Base-by-base conservation (phyloP, 2,329 filamentous ascomycete genomes). In the Niveomyces coronatus region DNA sequence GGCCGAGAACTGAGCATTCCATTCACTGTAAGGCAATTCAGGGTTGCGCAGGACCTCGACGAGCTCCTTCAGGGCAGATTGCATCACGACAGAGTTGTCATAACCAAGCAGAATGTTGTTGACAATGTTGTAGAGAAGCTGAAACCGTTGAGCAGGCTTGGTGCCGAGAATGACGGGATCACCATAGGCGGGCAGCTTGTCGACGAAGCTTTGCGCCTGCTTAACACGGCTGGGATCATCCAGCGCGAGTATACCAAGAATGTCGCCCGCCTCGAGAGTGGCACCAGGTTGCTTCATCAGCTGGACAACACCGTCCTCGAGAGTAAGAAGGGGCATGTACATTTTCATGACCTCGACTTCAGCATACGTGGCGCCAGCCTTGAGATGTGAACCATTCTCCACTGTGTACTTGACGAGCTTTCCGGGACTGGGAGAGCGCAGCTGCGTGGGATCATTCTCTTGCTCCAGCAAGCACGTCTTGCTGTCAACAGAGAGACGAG, bases 281-380 rank as follows among this genome's bases (percentile, higher is more conserved):
- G 91, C 85, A 60, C 91, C 91, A 45, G 91, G 91, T 67, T 96
- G 91, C 76, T 98, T 98, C 71, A 98, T 94, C 53, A 98, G 76
- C 67, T 95, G 91, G 40, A 98, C 89, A 39, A 94, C 75, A 69
- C 91, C 91, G 52, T 94, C 91, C 61, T 98, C 91, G 57, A 88
- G 82, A 3, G 91, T 85, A 44, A 98, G 75, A 39, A 98, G 73
- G 54, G 91, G 91, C 91, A 98, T 98, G 74, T 96, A 96, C 91
- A 98, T 98, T 75, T 98, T 98, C 91, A 98, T 98, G 64, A 98
- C 91, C 65, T 98, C 91, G 28, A 98, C 89, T 62, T 98, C 91
- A 40, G 91, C 91, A 55, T 87, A 98, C 23, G 89, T 71, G 62
- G 96, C 85, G 41, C 89, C 89, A 51, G 93, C 86, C 61, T 78